Conservation (phyloP, 257 asterid genomes). For the Lycium ferocissimum region DNA sequence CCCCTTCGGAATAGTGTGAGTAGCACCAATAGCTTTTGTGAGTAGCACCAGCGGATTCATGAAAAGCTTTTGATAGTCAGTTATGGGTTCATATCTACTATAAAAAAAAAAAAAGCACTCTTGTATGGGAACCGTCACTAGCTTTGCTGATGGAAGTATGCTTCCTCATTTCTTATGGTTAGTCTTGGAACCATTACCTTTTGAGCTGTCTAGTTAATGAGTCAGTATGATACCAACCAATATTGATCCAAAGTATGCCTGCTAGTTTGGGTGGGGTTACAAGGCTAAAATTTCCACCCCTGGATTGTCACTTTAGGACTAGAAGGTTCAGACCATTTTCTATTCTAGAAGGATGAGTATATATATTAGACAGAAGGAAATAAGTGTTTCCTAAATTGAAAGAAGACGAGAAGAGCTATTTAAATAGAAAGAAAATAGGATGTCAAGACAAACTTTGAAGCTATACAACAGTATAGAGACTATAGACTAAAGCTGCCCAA, state of each 20-base stretch:
- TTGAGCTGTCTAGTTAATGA: not conserved
- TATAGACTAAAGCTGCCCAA: not conserved
- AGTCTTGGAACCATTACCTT: not conserved
- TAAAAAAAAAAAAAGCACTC: not conserved
- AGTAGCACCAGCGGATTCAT: too few species aligned
- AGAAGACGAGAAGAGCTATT: not conserved
- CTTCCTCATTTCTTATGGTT: not conserved
- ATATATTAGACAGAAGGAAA: not conserved
- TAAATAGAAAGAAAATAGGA: not conserved
- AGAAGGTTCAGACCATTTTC: not conserved
- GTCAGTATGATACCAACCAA: too few species aligned
- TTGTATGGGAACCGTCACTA: not conserved
- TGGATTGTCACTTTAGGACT: not conserved
- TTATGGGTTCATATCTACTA: too few species aligned
- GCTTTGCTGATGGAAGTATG: conserved; percentile 2
- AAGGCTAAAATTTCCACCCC: not conserved
- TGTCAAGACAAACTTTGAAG: not conserved
- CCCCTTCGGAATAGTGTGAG: not conserved
- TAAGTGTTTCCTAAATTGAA: not conserved
- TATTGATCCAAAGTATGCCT: too few species aligned
- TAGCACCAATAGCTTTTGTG: too few species aligned
- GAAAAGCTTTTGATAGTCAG: not conserved
- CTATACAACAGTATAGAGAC: not conserved
- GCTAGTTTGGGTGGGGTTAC: not conserved
- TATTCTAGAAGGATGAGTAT: not conserved